Base-by-base conservation (phyloP, 805 yeast species). In the Candida stauntonica region DNA sequence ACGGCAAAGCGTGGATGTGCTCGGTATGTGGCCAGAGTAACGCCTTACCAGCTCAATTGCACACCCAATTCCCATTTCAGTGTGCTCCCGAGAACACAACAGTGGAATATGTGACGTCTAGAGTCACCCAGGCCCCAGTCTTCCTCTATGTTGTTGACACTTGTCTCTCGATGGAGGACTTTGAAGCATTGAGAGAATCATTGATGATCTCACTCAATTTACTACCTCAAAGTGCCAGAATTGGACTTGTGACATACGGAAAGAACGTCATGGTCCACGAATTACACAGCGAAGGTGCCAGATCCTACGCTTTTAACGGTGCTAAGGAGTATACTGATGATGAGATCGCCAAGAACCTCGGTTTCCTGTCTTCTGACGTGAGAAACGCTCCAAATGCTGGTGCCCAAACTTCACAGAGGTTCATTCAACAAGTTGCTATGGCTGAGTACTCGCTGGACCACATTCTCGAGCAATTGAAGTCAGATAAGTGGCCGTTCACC, bases 161-260 rank as follows among this genome's bases (percentile, higher is more conserved):
- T 2, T 74, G 81, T 45, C 52, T 73, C 27, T 75, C 69, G 18
- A 61, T 58, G 3, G 82, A 76, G 17, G 78, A 74, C 42, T 57
- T 77, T 24, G 65, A 52, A 12, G 66, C 79, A 0, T 54, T 81
- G 43, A 72, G 70, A 41, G 81, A 77, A 33, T 66, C 74, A 3
- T 52, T 80, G 15, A 44, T 65, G 14, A 52, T 64, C 9, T 63
- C 76, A 5, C 52, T 75, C 38, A 60, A 63, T 35, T 60, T 78
- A 17, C 57, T 80, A 24, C 85, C 85, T 1, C 68, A 72, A 17
- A 62, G 73, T 44, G 66, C 81, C 1, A 53, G 75, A 26, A 73
- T 81, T 28, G 83, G 82, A 1, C 60, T 80, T 17, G 64, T 80
- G 33, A 66, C 79, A 1, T 79, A 58, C 59, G 86, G 86, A 5